Conservation (phyloP, 352 stramenopile species). For the Thraustotheca clavata region DNA sequence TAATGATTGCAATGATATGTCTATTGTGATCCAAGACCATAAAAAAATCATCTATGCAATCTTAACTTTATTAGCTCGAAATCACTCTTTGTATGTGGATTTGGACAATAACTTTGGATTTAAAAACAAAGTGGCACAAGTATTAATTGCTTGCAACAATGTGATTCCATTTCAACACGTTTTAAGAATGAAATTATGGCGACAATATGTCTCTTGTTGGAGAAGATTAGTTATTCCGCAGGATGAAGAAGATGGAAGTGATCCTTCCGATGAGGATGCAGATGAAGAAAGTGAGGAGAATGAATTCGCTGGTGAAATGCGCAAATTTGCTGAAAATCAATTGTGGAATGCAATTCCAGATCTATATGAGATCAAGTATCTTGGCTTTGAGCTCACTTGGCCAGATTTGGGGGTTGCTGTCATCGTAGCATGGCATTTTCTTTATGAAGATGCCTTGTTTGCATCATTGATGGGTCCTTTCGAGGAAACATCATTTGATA, state of each 20-base stretch:
- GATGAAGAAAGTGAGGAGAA: neutral
- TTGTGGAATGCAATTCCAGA: conserved; percentile 2
- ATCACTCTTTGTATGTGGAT: neutral
- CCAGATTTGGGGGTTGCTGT: conserved; percentile 12
- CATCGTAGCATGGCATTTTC: neutral
- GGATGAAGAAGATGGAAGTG: neutral
- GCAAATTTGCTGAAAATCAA: neutral
- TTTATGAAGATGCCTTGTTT: neutral
- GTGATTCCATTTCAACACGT: conserved; percentile 4
- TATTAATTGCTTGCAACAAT: neutral
- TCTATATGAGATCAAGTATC: conserved; percentile 1
- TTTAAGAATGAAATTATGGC: neutral
- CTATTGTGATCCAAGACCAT: neutral
- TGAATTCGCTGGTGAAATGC: neutral
- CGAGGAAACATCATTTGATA: neutral
- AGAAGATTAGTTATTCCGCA: neutral
- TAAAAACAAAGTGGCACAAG: neutral
- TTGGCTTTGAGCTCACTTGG: neutral
- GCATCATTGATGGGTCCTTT: neutral
- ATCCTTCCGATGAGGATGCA: neutral
- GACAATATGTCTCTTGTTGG: neutral
- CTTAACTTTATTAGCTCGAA: neutral
- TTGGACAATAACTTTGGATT: neutral
- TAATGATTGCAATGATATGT: neutral
- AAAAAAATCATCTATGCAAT: conserved; percentile 1